These are phyloP conservation scores for Diplotaxis tenuifolia DNA, from an alignment of 345 rosid species.

Conservation along the genomic window DNA sequence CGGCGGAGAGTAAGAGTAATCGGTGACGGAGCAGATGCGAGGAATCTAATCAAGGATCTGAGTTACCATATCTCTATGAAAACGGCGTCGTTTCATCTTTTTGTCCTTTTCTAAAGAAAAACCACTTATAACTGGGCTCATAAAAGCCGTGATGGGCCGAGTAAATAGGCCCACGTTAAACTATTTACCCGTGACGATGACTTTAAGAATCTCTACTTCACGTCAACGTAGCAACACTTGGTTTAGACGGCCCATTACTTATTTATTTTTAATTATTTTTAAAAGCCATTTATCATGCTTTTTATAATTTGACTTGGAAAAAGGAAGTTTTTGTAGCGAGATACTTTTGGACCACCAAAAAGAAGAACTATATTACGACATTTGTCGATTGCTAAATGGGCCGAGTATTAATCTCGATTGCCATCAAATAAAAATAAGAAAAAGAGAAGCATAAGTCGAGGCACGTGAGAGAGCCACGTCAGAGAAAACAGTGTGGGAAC, in stretches of 20 bases:
- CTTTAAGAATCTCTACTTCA: not conserved
- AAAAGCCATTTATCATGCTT: too few relatives aligned
- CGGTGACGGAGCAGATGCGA: not conserved
- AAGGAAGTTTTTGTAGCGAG: not conserved
- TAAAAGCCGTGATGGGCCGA: not conserved
- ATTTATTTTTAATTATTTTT: not conserved
- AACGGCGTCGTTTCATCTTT: not conserved
- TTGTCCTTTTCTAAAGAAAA: not conserved
- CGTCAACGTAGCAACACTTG: not conserved
- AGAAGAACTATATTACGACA: not conserved
- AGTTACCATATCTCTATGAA: not conserved
- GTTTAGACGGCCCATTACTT: not conserved
- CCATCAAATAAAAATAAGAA: conserved; percentile 20
- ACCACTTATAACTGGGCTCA: not conserved
- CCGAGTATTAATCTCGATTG: conserved; percentile 32
- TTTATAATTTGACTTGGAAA: conserved; percentile 17
- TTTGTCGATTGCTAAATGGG: conserved; percentile 17
- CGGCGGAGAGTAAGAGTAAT: not conserved
- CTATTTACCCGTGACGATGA: not conserved
- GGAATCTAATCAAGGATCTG: not conserved
- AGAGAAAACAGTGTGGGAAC: conserved; percentile 29
- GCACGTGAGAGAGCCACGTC: conserved; percentile 38
- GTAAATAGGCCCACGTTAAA: not conserved
- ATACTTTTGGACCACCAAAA: conserved; percentile 33
- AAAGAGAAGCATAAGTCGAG: not conserved